Conservation (phyloP, 1,284 basidiomycete species). For the Tilletia horrida region DNA sequence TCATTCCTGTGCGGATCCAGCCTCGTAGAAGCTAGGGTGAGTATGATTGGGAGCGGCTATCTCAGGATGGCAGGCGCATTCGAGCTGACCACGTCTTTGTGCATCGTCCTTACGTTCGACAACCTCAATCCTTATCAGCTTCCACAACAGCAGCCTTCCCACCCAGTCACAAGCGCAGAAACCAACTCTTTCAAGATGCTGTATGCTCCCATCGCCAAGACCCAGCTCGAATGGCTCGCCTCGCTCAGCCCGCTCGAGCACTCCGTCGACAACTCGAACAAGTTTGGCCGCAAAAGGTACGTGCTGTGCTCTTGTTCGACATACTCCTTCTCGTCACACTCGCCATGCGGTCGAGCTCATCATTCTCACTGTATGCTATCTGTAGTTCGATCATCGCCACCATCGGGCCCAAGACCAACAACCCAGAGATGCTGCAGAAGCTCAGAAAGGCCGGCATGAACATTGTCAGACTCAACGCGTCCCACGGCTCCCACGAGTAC, state of each 20-base stretch:
- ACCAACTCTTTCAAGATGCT: conserved; percentile 32
- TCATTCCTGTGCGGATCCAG: no score
- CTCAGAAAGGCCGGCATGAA: conserved; percentile 54
- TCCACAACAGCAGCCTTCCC: no score
- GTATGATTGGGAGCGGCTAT: no score
- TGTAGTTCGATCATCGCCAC: conserved; percentile 53
- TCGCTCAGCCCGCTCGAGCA: conserved; percentile 54
- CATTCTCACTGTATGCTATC: not conserved
- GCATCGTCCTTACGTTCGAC: no score
- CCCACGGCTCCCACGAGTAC: conserved; percentile 52
- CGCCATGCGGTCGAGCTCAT: not conserved
- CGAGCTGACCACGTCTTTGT: no score
- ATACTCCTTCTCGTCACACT: not conserved
- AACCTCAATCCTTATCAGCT: no score
- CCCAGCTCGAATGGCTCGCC: conserved; percentile 54
- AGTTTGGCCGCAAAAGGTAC: conserved; percentile 53
- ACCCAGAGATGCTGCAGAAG: conserved; percentile 47
- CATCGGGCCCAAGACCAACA: conserved; percentile 54
- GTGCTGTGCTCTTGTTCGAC: conserved; percentile 17
- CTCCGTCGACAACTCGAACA: conserved; percentile 41
- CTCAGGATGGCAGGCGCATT: no score
- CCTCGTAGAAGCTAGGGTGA: no score
- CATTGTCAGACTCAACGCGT: conserved; percentile 54
- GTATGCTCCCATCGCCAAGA: conserved; percentile 44
- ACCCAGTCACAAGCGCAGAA: no score